These are phyloP conservation scores for Acacia crassicarpa DNA, from an alignment of 306 rosid species.

Conservation along the genomic window DNA sequence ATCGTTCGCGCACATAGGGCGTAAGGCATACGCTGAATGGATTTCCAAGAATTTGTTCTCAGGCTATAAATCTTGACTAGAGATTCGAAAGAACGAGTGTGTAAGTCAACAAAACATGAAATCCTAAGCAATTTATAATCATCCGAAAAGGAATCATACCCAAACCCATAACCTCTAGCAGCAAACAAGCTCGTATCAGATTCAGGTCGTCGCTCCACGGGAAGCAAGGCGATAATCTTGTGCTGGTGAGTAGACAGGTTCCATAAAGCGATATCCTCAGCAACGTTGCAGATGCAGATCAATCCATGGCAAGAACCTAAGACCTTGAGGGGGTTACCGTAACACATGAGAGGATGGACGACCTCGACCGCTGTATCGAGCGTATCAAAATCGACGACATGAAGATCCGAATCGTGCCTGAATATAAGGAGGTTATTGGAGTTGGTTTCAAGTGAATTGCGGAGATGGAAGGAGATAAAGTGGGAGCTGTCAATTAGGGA, in stretches of 20 bases:
- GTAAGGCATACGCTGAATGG: conserved; percentile 46
- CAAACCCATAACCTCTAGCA: conserved; percentile 63
- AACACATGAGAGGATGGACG: conserved; percentile 81
- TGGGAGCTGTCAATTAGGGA: conserved; percentile 47
- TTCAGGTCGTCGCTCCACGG: conserved; percentile 30
- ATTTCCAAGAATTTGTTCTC: conserved; percentile 54
- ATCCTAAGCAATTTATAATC: conserved; percentile 67
- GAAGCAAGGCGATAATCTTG: conserved; percentile 47
- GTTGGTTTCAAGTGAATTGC: conserved; percentile 14
- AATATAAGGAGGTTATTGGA: conserved; percentile 42
- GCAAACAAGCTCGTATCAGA: conserved; percentile 29
- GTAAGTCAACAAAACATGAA: conserved; percentile 51
- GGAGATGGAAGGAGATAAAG: conserved; percentile 49
- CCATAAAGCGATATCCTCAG: conserved; percentile 82
- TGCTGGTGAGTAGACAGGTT: conserved; percentile 55
- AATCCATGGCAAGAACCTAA: conserved; percentile 69
- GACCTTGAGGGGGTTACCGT: conserved; percentile 61
- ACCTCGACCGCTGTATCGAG: conserved; percentile 36
- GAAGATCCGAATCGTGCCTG: conserved; percentile 47
- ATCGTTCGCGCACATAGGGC: conserved; percentile 49
- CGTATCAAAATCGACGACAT: conserved; percentile 26
- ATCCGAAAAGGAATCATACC: conserved; percentile 37
- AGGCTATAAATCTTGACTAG: conserved; percentile 53
- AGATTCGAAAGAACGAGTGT: conserved; percentile 35
- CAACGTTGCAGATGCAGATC: conserved; percentile 71